Percentiles rank a stretch among this genome's conserved stretches.
Evolutionary conservation across 352 stramenopile genomes (phyloP).

Genomic region (Phytophthora colocasiae): DNA sequence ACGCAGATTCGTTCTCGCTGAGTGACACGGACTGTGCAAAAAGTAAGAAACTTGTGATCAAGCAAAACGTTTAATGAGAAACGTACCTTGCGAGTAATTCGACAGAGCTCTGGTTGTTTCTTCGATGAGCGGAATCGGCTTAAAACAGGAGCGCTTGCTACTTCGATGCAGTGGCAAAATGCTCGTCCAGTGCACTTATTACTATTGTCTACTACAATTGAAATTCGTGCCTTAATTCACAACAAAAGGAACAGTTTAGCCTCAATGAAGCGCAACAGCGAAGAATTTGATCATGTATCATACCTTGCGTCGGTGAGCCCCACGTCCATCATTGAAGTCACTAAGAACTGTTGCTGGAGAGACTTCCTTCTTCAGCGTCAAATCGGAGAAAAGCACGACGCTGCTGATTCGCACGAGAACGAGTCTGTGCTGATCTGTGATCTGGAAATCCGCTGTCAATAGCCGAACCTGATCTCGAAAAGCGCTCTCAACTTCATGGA

Average conservation of each 20-base stretch:
- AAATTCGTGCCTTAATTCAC: conserved; percentile 14
- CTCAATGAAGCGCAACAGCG: neutral
- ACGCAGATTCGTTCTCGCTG: conserved; percentile 63
- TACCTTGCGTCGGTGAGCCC: conserved; percentile 19
- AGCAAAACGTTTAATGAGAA: neutral
- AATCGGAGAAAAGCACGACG: conserved; percentile 66
- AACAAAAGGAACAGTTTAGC: neutral
- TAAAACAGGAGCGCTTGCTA: conserved; percentile 11
- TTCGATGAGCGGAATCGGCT: conserved; percentile 23
- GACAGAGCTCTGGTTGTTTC: conserved; percentile 48
- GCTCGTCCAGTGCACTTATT: conserved; percentile 45
- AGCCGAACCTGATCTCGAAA: conserved; percentile 54
- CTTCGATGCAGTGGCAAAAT: conserved; percentile 60
- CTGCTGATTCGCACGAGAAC: conserved; percentile 62
- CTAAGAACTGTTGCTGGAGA: neutral
- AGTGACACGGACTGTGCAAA: conserved; percentile 56
- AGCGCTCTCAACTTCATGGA: conserved; percentile 52
- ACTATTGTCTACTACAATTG: conserved; percentile 18
- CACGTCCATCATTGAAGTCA: neutral
- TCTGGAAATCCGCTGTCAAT: conserved; percentile 63
- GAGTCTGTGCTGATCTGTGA: conserved; percentile 60
- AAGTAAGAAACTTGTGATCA: neutral
- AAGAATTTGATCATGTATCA: neutral
- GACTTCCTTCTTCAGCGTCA: conserved; percentile 34
- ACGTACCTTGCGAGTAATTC: conserved; percentile 66